Evolutionary conservation across 2,329 filamentous ascomycete species (phyloP), one percentile per base, ranked within the genome.

Genomic region (Cyphellophora europaea): DNA sequence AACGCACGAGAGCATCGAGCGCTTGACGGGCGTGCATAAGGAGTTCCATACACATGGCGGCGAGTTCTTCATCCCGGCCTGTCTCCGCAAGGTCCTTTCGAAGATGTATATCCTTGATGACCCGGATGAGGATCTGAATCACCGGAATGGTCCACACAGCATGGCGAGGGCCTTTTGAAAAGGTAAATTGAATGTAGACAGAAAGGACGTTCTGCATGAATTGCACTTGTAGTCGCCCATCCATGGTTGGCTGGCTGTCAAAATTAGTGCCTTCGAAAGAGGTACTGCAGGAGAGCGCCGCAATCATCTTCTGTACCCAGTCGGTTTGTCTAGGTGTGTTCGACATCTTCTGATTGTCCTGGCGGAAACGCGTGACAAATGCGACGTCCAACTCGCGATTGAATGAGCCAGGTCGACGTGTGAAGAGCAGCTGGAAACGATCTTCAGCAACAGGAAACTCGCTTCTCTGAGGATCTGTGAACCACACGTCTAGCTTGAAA

Each of bases 131-230:
- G 3, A 34, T 19, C 4, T 30, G 14, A 16, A 39, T 16, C 11
- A 44, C 30, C 4, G 33, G 27, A 11, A 29, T 12, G 3, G 39
- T 35, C 5, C 37, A 27, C 15, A 42, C 14, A 16, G 31, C 25
- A 3, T 23, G 16, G 6, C 36, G 37, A 3, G 19, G 11, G 10
- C 11, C 16, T 14, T 29, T 16, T 17, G 32, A 23, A 19, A 44
- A 27, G 13, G 37, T 27, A n/a, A 11, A 28, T 16, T 34, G 21
- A 11, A 47, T 37, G 21, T 40, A 41, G 4, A 21, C 42, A 6
- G 44, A 42, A 19, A 47, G 40, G 6, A 47, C 39, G 12, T 37
- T 35, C 18, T 41, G 41, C 14, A 47, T 29, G 29, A 47, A 47
- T 12, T 30, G 8, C 10, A 43, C 11, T 32, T 44, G 44, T n/a